Evolutionary conservation across 306 rosid species (phyloP).

Genomic region (Senna tora): DNA sequence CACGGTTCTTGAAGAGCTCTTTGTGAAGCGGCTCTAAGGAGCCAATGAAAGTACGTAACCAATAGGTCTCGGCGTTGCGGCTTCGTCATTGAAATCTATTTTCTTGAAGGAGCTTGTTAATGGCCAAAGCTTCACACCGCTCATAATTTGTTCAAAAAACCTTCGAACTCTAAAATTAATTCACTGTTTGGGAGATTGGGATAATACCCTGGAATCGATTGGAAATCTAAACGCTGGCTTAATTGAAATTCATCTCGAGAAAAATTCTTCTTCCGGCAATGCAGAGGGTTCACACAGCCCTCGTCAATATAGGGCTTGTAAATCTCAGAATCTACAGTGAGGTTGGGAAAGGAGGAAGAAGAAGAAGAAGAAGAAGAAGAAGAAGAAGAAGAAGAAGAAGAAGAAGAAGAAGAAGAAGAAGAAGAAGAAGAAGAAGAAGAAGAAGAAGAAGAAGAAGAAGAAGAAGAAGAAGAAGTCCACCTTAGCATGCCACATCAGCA

Average conservation of each 20-base stretch:
- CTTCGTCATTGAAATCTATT: constrained; percentile 62
- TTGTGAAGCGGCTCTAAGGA: constrained; percentile 78
- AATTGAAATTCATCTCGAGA: constrained; percentile 77
- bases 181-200: constrained; percentile 95
- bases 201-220: constrained; percentile 49
- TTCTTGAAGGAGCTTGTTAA: constrained; percentile 71
- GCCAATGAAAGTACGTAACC: constrained; percentile 43
- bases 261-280: too few relatives aligned
- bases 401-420: too few relatives aligned
- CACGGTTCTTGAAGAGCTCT: constrained; percentile 65
- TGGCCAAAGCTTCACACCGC: constrained; percentile 63
- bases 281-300: too few relatives aligned
- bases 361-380: too few relatives aligned
- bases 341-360: too few relatives aligned
- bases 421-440: too few relatives aligned
- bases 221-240: constrained; percentile 53
- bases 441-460: too few relatives aligned
- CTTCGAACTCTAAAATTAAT: constrained; percentile 64
- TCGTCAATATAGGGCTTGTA: too few relatives aligned
- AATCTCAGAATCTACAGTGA: too few relatives aligned
- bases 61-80: constrained; percentile 44
- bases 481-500: too few relatives aligned
- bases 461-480: too few relatives aligned
- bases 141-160: constrained; percentile 59
- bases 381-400: too few relatives aligned